Base-by-base conservation (phyloP, 495 filamentous ascomycete genomes). In the Lentithecium fluviatile region DNA sequence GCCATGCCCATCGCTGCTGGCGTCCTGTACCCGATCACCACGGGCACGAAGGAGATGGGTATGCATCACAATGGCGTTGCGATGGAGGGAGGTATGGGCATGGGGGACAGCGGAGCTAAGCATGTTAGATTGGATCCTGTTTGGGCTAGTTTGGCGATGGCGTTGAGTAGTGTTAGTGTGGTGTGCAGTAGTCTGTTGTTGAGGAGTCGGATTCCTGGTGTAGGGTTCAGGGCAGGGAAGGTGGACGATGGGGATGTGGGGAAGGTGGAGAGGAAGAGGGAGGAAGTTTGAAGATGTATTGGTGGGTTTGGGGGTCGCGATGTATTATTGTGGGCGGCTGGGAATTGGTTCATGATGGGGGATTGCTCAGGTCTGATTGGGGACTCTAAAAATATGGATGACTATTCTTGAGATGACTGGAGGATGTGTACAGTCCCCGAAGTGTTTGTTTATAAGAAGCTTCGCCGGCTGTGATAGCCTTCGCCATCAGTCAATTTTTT, bases 81-180 rank as follows among this genome's bases (percentile, higher is more conserved):
- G 0, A 60, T 56, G 62, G 54, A 58, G 37, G 61, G 61, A 2
- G 61, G 61, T 15, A 64, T 64, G 61, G 61, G 25, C 15, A 62
- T 62, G 55, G 55, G 49, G 1, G 53, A 51, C 7, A 26, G n/a
- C 2, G 54, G 49, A 3, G 58, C 29, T 3, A 52, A 38, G 40
- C 65, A 69, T 58, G 72, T 85, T 11, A 71, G 85, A 45, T 68
- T 96, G 34, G 85, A 87, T 68, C 91, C 91, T 0, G 90, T 90
- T 11, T 95, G 90, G 90, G 91, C 90, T 17, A 85, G 84, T 48
- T 73, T 93, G 63, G 91, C 91, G 1, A 96, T 96, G 91, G 91
- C 91, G 37, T 64, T 87, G 72, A 92, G 88, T 70, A 88, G 85
- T 73, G 82, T 95, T 54, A 90, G 88, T 64, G 91, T 95, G 25